These are phyloP conservation scores for Sugiyamaella grinbergsii DNA, from an alignment of 1,139 yeast genomes.

Conservation along the genomic window DNA sequence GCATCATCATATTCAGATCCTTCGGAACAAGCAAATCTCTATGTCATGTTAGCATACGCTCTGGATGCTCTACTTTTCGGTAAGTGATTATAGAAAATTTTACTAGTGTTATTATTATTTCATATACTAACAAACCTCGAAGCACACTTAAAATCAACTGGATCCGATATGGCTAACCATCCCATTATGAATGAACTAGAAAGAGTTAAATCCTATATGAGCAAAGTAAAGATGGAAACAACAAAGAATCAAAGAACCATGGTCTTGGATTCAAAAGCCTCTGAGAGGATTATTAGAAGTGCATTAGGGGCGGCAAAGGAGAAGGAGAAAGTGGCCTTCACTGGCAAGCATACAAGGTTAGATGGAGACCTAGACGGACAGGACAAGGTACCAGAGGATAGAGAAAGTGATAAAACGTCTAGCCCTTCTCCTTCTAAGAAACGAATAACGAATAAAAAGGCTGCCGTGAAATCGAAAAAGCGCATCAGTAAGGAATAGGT, in stretches of 20 bases:
- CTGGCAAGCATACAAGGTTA: slow-evolving; percentile 15
- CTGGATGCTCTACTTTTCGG: slow-evolving; percentile 48
- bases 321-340: slow-evolving; percentile 4
- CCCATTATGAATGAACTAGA: slow-evolving; percentile 70
- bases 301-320: slow-evolving; percentile 45
- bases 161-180: slow-evolving; percentile 59
- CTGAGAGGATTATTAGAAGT: slow-evolving; percentile 50
- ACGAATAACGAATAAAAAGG: slow-evolving; percentile 8
- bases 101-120: slow-evolving; percentile 31
- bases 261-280: slow-evolving; percentile 42
- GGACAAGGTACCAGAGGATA: not conserved
- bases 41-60: slow-evolving; percentile 45
- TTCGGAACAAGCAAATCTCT: slow-evolving; percentile 40
- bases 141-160: slow-evolving; percentile 63
- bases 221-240: slow-evolving; percentile 54
- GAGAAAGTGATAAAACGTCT: not conserved
- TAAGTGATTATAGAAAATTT: too few relatives aligned
- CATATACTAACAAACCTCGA: slow-evolving; percentile 45
- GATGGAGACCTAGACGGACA: slow-evolving; percentile 1
- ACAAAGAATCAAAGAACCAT: slow-evolving; percentile 5
- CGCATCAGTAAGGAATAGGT: not conserved
- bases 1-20: slow-evolving; percentile 35
- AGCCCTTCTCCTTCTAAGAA: not conserved
- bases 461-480: slow-evolving; percentile 4
- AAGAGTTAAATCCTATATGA: slow-evolving; percentile 71